These are phyloP conservation scores for Linum lewisii DNA, from an alignment of 345 rosid genomes.

Conservation along the genomic window DNA sequence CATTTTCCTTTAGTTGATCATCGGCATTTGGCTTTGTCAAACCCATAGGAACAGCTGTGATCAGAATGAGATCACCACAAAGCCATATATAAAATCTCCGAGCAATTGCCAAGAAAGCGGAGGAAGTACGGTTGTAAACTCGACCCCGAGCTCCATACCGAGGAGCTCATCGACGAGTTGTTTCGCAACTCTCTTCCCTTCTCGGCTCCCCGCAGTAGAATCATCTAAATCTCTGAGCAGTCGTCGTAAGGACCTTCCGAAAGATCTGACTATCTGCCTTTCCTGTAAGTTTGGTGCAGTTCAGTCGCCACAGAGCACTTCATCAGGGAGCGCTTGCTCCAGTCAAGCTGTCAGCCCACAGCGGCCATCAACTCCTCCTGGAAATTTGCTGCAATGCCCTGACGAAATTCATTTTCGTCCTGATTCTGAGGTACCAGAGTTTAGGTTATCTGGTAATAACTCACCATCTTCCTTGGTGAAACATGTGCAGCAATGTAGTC, in stretches of 20 bases:
- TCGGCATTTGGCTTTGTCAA: neutral
- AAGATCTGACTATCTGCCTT: constrained; percentile 18
- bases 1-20: neutral
- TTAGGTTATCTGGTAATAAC: constrained; percentile 10
- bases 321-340: constrained; percentile 32
- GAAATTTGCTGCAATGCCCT: constrained; percentile 9
- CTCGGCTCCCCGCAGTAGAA: neutral
- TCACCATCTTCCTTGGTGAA: constrained; percentile 18
- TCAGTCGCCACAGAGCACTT: constrained; percentile 43
- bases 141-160: neutral
- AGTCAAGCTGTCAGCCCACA: constrained; percentile 42
- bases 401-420: constrained; percentile 13
- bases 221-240: constrained; percentile 11
- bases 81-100: constrained; percentile 6
- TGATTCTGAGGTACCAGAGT: constrained; percentile 16
- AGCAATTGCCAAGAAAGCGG: constrained; percentile 5
- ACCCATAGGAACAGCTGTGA: neutral
- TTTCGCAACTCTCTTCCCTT: neutral
- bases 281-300: constrained; percentile 22
- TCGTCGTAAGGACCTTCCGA: constrained; percentile 22
- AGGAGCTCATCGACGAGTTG: neutral
- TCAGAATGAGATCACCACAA: neutral
- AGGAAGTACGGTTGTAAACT: neutral
- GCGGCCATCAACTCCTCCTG: constrained; percentile 15
- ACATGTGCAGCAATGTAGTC: constrained; percentile 13